Base-by-base conservation (phyloP, 139 green algal genomes). In the Chlamydomonas applanata region DNA sequence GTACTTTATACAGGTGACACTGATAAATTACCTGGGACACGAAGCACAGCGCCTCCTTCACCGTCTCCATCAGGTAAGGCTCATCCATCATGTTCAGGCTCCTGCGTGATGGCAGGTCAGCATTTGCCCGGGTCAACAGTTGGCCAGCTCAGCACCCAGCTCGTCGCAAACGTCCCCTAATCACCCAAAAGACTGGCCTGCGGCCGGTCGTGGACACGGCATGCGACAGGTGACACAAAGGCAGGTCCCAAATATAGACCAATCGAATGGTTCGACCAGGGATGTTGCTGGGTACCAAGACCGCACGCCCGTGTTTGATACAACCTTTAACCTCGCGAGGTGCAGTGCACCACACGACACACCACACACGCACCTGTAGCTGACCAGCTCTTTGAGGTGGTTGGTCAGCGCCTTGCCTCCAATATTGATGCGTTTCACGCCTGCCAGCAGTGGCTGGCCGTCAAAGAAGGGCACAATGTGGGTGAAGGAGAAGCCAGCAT, bases 381-480 rank as follows among this genome's bases (percentile, higher is more conserved):
- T 96, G 20, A 99, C 90, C 13, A 97, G 67, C 85, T 98, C 96
- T 74, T 98, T 99, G 44, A 99, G 82, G 73, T 94, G 92, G 82
- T 99, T 99, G 24, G 95, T 99, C 60, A 99, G 84, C n/a, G 87
- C 87, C 83, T 98, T 98, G 81, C 96, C 96, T 2, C 96, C 96
- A n/a, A 99, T 60, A 75, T 98, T 90, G 5, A 98, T 86, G n/a
- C 95, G 90, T 59, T 85, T 77, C 4, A 96, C 82, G 53, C 67
- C 78, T 79, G 33, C 60, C 19, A 76, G 53, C 14, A 81, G 30
- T 1, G 61, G 69, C 71, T 86, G 81, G 0, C 81, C 81, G 59
- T 89, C 75, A 71, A 86, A 91, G 49, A 94, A 79, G 2, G 94
- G 94, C 44, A 96, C 86, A 2, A 83, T 75, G 52, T 97, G 93